Conservation (phyloP, 306 rosid species). For the Pyrus pyrifolia region DNA sequence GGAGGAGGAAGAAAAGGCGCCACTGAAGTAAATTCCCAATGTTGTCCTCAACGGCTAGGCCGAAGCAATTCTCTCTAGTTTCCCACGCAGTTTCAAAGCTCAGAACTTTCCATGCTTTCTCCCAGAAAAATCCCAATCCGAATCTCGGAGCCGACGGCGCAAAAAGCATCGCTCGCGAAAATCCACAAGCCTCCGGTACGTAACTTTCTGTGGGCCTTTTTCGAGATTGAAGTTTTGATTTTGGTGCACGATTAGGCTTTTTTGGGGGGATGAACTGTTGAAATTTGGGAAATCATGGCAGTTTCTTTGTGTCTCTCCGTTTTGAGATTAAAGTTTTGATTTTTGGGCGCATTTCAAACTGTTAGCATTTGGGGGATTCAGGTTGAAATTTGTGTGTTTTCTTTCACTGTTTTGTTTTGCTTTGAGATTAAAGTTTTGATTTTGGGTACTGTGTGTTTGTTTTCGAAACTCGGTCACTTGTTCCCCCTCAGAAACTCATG, state of each 20-base stretch:
- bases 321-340: no score
- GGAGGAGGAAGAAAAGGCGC: neutral
- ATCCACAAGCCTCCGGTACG: constrained; percentile 2
- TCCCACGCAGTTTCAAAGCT: neutral
- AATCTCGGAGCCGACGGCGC: neutral
- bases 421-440: neutral
- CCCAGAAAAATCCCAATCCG: neutral
- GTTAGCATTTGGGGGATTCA: no score
- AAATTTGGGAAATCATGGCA: no score
- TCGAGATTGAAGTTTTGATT: no score
- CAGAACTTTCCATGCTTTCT: neutral
- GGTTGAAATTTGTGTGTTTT: no score
- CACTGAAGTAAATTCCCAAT: neutral
- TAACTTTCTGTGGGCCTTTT: neutral
- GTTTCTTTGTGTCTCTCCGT: no score
- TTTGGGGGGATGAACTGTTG: no score
- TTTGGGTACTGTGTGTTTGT: neutral
- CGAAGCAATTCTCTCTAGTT: neutral
- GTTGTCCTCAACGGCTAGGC: neutral
- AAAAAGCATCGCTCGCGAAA: neutral
- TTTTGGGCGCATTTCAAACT: no score
- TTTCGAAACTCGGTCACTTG: neutral
- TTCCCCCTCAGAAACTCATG: no score
- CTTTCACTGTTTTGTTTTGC: neutral
- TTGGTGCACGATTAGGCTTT: neutral